These are phyloP conservation scores for Aegilops umbellulata DNA, from an alignment of 176 grass and related monocot species.

Conservation along the genomic window DNA sequence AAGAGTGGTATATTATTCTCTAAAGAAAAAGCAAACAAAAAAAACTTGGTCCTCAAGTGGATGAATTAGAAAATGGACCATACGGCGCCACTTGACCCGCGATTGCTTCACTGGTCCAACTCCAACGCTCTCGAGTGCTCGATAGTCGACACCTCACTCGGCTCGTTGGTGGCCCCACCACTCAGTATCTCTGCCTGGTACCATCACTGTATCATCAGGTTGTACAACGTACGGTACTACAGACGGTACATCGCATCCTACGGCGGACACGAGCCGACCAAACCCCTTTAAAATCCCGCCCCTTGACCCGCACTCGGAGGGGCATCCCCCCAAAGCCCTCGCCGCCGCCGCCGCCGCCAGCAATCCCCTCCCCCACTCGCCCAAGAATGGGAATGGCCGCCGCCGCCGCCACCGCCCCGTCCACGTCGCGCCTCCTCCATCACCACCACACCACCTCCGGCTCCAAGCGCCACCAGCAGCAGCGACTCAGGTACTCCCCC, in stretches of 20 bases:
- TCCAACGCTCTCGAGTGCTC: not conserved
- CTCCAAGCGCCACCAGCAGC: not conserved
- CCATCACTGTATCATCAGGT: not conserved
- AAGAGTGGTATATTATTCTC: no score
- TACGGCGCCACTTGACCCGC: not conserved
- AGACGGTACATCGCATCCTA: conserved; percentile 30
- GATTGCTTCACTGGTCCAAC: not conserved
- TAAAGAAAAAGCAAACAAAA: no score
- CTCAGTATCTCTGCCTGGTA: not conserved
- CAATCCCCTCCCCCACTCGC: not conserved
- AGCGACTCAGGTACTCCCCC: not conserved
- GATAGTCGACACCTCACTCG: not conserved
- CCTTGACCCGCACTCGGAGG: conserved; percentile 18
- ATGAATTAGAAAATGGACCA: not conserved
- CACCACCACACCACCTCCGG: not conserved
- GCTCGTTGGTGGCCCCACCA: not conserved
- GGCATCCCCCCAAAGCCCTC: not conserved
- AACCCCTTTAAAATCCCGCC: conserved; percentile 40
- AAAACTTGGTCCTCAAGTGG: not conserved
- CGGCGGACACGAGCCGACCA: not conserved
- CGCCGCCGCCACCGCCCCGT: not conserved
- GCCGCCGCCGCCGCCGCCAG: not conserved
- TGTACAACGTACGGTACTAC: not conserved
- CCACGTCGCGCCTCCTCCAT: conserved; percentile 9
- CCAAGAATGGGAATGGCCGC: conserved; percentile 9